Percentiles rank a stretch among this genome's conserved stretches.
Evolutionary conservation across 1,284 basidiomycete species (phyloP).

Genomic region (Puccinia hordei): DNA sequence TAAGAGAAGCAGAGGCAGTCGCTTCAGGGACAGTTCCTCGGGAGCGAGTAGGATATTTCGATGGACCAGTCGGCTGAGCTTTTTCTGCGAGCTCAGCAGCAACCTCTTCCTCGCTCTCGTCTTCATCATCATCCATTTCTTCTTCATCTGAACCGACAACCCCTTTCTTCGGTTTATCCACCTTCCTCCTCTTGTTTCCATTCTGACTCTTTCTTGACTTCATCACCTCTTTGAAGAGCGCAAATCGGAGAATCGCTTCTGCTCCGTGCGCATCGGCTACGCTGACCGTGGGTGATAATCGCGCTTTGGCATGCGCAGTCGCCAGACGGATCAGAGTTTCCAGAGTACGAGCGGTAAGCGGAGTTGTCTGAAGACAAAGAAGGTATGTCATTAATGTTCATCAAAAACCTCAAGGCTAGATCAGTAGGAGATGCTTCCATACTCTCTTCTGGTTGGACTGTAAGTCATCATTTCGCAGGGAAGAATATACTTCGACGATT

Average conservation of each 20-base stretch:
- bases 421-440: slow-evolving; percentile 54
- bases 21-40: slow-evolving; percentile 51
- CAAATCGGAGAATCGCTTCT: slow-evolving; percentile 93
- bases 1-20: slow-evolving; percentile 50
- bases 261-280: slow-evolving; percentile 84
- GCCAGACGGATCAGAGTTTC: slow-evolving; percentile 98
- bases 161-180: slow-evolving; percentile 49
- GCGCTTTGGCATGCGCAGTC: slow-evolving; percentile 95
- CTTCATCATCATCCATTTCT: slow-evolving; percentile 53
- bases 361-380: slow-evolving; percentile 73
- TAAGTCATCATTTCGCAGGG: slow-evolving; percentile 85
- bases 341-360: slow-evolving; percentile 94
- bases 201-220: slow-evolving; percentile 63
- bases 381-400: background rate
- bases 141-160: slow-evolving; percentile 50
- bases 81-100: slow-evolving; percentile 53
- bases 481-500: slow-evolving; percentile 90
- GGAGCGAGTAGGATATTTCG: slow-evolving; percentile 55
- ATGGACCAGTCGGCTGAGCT: slow-evolving; percentile 50
- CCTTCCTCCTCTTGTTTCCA: slow-evolving; percentile 63
- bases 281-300: slow-evolving; percentile 81
- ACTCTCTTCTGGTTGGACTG: slow-evolving; percentile 88
- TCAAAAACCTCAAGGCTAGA: background rate
- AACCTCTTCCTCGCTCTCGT: slow-evolving; percentile 49
- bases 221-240: slow-evolving; percentile 95